These are phyloP conservation scores for Mikania micrantha DNA, from an alignment of 129 eudicot species.

Conservation along the genomic window DNA sequence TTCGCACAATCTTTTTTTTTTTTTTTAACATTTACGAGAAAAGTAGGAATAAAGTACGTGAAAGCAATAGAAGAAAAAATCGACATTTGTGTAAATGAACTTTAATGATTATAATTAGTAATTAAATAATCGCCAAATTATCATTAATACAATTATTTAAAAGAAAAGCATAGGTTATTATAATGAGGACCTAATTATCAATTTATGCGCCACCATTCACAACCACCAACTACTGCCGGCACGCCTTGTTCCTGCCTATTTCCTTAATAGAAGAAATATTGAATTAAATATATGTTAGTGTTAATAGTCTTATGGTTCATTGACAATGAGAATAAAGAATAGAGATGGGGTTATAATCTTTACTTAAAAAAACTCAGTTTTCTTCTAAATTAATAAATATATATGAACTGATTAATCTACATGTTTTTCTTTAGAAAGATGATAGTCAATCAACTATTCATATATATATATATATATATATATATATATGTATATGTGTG, in stretches of 20 bases:
- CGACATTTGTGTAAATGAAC: neutral
- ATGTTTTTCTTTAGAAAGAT: too few species aligned
- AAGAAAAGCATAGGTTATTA: slow-evolving; percentile 2
- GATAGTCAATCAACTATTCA: too few species aligned
- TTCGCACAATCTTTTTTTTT: too few species aligned
- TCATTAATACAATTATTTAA: neutral
- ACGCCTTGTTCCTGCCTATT: slow-evolving; percentile 4
- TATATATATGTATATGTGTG: too few species aligned
- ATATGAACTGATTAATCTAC: too few species aligned
- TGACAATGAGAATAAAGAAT: too few species aligned
- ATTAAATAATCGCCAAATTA: neutral
- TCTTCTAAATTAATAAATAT: too few species aligned
- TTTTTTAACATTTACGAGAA: neutral
- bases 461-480: too few species aligned
- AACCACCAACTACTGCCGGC: slow-evolving; percentile 17
- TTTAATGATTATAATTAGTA: slow-evolving; percentile 18
- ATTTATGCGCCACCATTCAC: slow-evolving; percentile 26
- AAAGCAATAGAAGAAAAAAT: slow-evolving; percentile 2
- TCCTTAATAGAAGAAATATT: neutral
- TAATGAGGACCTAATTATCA: slow-evolving; percentile 9
- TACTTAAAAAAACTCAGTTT: too few species aligned
- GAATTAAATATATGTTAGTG: too few species aligned
- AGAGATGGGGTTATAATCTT: too few species aligned
- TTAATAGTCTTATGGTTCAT: too few species aligned
- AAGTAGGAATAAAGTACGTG: neutral